Conservation (phyloP, 805 yeast genomes). For the Candida fluviatilis region DNA sequence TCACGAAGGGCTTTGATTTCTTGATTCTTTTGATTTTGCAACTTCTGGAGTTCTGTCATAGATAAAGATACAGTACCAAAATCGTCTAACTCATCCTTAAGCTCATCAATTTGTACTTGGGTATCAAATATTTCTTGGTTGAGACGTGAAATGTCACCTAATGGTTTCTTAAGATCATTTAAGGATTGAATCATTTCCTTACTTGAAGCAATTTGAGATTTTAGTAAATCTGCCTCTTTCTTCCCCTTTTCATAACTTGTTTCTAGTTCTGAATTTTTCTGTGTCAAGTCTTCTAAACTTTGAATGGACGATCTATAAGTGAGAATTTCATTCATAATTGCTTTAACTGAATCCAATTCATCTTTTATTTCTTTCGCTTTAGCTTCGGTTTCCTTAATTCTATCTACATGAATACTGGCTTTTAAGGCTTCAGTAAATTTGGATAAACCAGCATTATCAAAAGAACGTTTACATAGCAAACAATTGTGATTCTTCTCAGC, state of each 20-base stretch:
- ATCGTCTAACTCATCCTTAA: constrained; percentile 31
- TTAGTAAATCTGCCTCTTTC: constrained; percentile 5
- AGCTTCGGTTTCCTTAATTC: constrained; percentile 21
- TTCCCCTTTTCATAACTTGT: constrained; percentile 1
- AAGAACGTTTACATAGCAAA: constrained; percentile 65
- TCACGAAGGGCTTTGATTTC: constrained; percentile 40
- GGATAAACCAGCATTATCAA: constrained; percentile 40
- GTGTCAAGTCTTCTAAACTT: constrained; percentile 11
- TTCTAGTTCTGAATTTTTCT: constrained; percentile 3
- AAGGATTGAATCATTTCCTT: constrained; percentile 9
- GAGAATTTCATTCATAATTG: constrained; percentile 25
- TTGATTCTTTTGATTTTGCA: constrained; percentile 32
- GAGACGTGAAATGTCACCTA: constrained; percentile 32
- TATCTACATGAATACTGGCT: constrained; percentile 24
- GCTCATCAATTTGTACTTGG: constrained; percentile 21
- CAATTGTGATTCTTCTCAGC: constrained; percentile 62
- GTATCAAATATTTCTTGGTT: constrained; percentile 23
- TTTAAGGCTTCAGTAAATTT: constrained; percentile 25
- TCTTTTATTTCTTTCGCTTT: constrained; percentile 27
- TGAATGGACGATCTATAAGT: constrained; percentile 19
- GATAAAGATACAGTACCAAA: constrained; percentile 34
- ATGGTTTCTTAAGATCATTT: constrained; percentile 19
- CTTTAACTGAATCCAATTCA: constrained; percentile 27
- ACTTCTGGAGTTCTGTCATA: constrained; percentile 44
- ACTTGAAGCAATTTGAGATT: constrained; percentile 4